Percentiles rank a stretch among this genome's conserved stretches.
phyloP scores from a whole-genome alignment of 306 rosid species.

The Chamaecrista fasciculata region DNA sequence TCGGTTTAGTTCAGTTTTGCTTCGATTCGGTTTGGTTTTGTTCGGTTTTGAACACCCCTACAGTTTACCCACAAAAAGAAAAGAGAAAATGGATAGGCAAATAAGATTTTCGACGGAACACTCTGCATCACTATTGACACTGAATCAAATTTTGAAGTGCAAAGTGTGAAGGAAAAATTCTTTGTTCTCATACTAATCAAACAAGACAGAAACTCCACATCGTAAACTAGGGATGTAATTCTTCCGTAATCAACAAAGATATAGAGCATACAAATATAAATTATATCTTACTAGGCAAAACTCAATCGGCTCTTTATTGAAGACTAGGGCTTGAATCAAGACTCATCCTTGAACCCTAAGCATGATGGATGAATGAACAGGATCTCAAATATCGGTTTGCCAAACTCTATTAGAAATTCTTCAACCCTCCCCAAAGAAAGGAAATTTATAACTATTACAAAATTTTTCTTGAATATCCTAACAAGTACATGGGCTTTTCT shows the following conservation, averaged over 20 bases:
- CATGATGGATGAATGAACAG: conserved; percentile 10
- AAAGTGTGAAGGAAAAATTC: background rate
- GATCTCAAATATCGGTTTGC: conserved; percentile 1
- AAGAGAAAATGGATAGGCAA: too few species aligned
- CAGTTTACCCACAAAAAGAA: too few species aligned
- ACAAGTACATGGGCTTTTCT: background rate
- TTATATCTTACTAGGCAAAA: background rate
- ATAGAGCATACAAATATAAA: background rate
- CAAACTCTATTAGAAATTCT: conserved; percentile 19
- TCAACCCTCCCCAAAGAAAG: background rate
- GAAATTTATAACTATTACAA: conserved; percentile 18
- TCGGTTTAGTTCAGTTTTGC: too few species aligned
- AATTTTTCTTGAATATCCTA: background rate
- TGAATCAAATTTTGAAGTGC: too few species aligned
- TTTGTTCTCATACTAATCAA: background rate
- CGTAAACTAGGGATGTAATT: background rate
- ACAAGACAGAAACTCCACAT: background rate
- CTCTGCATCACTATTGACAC: too few species aligned
- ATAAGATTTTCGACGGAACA: too few species aligned
- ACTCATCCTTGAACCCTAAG: background rate
- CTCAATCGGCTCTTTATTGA: background rate
- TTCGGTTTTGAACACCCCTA: too few species aligned
- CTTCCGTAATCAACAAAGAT: background rate
- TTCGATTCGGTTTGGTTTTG: too few species aligned
- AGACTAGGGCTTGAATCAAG: background rate